Percentiles rank a stretch among this genome's conserved stretches.
These are phyloP conservation scores for Calonectria naviculata DNA, from an alignment of 2,329 filamentous ascomycete genomes.

Conservation along the genomic window DNA sequence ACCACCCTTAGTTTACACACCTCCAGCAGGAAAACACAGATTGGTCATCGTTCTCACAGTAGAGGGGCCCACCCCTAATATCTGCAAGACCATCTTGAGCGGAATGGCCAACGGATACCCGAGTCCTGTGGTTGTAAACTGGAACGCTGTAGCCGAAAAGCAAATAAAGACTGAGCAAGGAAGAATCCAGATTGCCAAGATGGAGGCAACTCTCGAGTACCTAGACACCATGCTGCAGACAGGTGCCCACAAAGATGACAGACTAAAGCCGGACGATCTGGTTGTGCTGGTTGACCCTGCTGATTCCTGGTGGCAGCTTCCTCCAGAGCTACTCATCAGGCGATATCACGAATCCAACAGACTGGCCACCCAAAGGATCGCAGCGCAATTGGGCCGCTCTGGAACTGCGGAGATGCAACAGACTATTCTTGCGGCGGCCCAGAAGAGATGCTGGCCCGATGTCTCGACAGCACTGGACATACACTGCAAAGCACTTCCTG, in stretches of 20 bases:
- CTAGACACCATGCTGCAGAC: constrained; percentile 26
- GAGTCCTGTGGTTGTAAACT: constrained; percentile 42
- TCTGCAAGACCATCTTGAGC: constrained; percentile 42
- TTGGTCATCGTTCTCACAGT: constrained; percentile 30
- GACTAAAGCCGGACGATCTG: constrained; percentile 35
- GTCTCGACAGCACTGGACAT: constrained; percentile 14
- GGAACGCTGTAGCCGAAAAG: constrained; percentile 23
- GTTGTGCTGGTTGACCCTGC: constrained; percentile 40
- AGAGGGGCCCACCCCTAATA: constrained; percentile 32
- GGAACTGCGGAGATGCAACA: constrained; percentile 25
- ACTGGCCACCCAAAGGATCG: constrained; percentile 26
- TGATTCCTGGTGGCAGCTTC: constrained; percentile 45
- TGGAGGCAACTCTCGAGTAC: constrained; percentile 39
- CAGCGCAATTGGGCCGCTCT: background rate
- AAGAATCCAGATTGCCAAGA: constrained; percentile 40
- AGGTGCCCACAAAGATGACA: constrained; percentile 10
- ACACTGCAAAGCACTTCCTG: constrained; percentile 32
- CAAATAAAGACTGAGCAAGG: constrained; percentile 21
- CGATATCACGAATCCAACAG: constrained; percentile 37
- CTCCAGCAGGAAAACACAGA: constrained; percentile 11
- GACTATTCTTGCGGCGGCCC: constrained; percentile 31
- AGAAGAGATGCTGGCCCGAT: constrained; percentile 35
- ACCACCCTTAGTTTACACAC: background rate
- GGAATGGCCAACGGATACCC: constrained; percentile 40
- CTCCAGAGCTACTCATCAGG: constrained; percentile 38